Base-by-base conservation (phyloP, 2,329 filamentous ascomycete species). In the Diaporthe amygdali region DNA sequence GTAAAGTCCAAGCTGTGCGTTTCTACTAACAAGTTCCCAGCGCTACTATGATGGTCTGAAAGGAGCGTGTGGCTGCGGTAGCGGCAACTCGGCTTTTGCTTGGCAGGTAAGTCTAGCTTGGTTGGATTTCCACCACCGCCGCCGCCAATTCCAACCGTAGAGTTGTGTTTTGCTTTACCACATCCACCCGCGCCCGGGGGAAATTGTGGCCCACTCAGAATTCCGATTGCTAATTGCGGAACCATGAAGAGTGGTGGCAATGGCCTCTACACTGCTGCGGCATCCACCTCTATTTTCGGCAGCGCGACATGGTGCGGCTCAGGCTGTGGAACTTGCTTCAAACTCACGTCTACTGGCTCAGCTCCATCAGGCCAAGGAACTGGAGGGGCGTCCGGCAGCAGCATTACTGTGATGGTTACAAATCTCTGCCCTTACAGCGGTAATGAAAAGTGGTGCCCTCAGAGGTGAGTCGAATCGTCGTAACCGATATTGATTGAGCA, bases 401-500 rank as follows among this genome's bases (percentile, higher is more conserved):
- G 71, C 68, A 78, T 79, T 63, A 76, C 75, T 39, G 77, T 79
- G 52, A 78, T 79, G 77, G 76, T 81, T 10, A 81, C 79, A 25
- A 82, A 82, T 67, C 75, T 82, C 8, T 82, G 81, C 69, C 80
- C 81, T 0, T 75, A 80, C 70, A 75, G 74, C 49, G 78, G 81
- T 17, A 82, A 82, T 55, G 75, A 76, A 56, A 72, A 77, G 72
- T 82, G 81, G 81, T 82, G 81, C 71, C 77, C 80, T 3, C 63
- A 67, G n/a, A 78, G 74, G 71, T 74, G 39, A 66, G 71, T 68
- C 9, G 3, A 10, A 10, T 15, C 10, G 22, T 22, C 10, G 9
- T 9, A n/a, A 15, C 20, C 5, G 41, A 9, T 64, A 2, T 30
- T 32, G 3, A n/a, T 6, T 3, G 2, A 6, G 22, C 27, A 10